Evolutionary conservation across 2,329 filamentous ascomycete species (phyloP), one percentile per base, ranked within the genome.

Genomic region (Phialophora verrucosa): DNA sequence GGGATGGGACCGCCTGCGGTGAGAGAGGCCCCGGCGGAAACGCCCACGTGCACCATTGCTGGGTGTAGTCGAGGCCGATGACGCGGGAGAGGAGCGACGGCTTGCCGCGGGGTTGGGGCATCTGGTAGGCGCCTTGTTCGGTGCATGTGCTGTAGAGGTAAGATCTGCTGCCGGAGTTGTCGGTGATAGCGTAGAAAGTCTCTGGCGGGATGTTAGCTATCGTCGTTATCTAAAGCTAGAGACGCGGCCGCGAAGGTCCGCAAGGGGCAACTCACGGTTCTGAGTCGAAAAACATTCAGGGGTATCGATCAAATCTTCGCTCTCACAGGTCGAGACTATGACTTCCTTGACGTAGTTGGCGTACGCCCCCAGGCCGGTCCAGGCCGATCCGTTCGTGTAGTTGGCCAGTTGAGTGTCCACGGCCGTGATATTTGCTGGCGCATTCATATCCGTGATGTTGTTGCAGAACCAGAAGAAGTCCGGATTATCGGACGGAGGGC

Each of bases 41-140:
- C 0, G 83, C 82, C 83, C 83, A 83, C n/a, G 71, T 79, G 69
- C 84, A 85, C 83, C 83, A 85, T 73, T 85, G 81, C 69, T 84
- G 83, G 44, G 83, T 85, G 73, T 85, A 85, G 49, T 79, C 75
- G 8, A 77, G 77, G 56, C 83, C 77, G 4, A 85, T 69, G 0
- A 82, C 81, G 5, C 82, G 78, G 0, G 82, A 83, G 20, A 86
- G 75, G 2, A 86, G 75, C 0, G 78, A 78, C 0, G 82, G 83
- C 12, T 53, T 66, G 6, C 69, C 70, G 31, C 64, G 55, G 23
- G 77, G 73, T 0, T 80, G 78, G 0, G 83, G 83, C 11, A 79
- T 78, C 73, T 85, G 83, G 66, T 84, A 85, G 0, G 78, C 77
- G 7, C 83, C 83, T 50, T 79, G 77, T 69, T 85, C 83, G 56